These are phyloP conservation scores for Trametes sanguinea DNA, from an alignment of 768 basidiomycete species.

Conservation along the genomic window DNA sequence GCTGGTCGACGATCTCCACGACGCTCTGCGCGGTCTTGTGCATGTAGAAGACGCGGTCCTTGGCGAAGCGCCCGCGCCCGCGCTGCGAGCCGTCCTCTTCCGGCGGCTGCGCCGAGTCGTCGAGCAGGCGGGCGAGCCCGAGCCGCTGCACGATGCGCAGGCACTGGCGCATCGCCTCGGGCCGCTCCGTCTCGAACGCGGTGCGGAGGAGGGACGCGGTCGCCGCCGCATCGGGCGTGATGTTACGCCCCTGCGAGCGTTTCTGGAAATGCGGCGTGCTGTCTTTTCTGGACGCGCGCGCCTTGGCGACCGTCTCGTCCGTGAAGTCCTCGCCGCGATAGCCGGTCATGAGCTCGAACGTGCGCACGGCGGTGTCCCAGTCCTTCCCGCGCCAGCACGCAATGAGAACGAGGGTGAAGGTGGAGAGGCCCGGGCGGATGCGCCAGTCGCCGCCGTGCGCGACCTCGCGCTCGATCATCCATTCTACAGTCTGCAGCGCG, in stretches of 20 bases:
- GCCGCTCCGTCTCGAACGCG: conserved; percentile 53
- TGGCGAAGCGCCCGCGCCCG: conserved; percentile 7
- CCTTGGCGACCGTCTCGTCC: conserved; percentile 4
- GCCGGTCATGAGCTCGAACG: conserved; percentile 76
- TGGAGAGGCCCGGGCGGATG: conserved; percentile 44
- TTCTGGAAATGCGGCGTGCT: conserved; percentile 22
- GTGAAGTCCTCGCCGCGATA: conserved; percentile 35
- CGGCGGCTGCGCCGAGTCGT: neutral
- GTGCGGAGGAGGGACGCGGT: conserved; percentile 60
- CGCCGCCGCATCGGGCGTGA: conserved; percentile 52
- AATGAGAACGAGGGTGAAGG: conserved; percentile 63
- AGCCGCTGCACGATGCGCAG: conserved; percentile 58
- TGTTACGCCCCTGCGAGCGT: conserved; percentile 38
- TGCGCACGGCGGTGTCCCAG: conserved; percentile 57
- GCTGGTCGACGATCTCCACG: conserved; percentile 50
- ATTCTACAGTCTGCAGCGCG: conserved; percentile 62
- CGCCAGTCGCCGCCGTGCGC: conserved; percentile 42
- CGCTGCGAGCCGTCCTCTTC: neutral
- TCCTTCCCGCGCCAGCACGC: conserved; percentile 66
- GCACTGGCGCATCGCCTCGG: conserved; percentile 57
- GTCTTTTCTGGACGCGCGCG: too few species aligned
- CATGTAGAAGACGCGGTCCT: conserved; percentile 18
- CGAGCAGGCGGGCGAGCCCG: conserved; percentile 42
- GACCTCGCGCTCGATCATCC: conserved; percentile 57
- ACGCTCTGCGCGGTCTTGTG: conserved; percentile 39